A percentile compares a stretch with the other conserved stretches of the same genome.
phyloP scores from a whole-genome alignment of 208 protist genomes.

The Crithidia mellificae region DNA sequence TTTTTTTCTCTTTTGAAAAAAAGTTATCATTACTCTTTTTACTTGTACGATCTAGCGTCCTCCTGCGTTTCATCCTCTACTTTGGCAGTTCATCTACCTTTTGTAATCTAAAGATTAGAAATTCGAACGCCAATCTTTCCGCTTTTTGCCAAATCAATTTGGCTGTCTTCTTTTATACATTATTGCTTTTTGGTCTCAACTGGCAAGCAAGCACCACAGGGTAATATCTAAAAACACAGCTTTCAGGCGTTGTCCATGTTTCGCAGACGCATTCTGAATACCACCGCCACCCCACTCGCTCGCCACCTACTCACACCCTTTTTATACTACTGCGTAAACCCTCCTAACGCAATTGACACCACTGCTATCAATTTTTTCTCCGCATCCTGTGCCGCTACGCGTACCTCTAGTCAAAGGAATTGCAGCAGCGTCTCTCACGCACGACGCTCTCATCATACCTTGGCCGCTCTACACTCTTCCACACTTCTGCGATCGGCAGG shows the following conservation, averaged over 20 bases:
- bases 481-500: background rate
- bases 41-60: too few relatives aligned
- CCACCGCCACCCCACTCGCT: background rate
- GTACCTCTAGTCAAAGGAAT: too few relatives aligned
- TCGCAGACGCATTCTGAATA: background rate
- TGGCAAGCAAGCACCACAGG: too few relatives aligned
- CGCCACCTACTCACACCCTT: background rate
- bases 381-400: background rate
- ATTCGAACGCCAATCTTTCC: too few relatives aligned
- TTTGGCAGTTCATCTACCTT: too few relatives aligned
- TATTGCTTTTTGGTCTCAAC: slow-evolving; percentile 5
- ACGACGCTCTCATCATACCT: slow-evolving; percentile 7
- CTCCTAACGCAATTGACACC: background rate
- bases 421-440: background rate
- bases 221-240: too few relatives aligned
- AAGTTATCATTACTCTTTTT: too few relatives aligned
- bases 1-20: too few relatives aligned
- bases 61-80: too few relatives aligned
- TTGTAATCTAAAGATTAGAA: too few relatives aligned
- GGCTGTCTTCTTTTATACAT: too few relatives aligned
- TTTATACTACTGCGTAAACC: background rate
- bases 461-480: background rate
- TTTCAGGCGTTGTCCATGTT: slow-evolving; percentile 27
- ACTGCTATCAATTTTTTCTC: background rate
- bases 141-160: too few relatives aligned